These are phyloP conservation scores for Hirsutella minnesotensis DNA, from an alignment of 2,329 filamentous ascomycete genomes.

Conservation along the genomic window DNA sequence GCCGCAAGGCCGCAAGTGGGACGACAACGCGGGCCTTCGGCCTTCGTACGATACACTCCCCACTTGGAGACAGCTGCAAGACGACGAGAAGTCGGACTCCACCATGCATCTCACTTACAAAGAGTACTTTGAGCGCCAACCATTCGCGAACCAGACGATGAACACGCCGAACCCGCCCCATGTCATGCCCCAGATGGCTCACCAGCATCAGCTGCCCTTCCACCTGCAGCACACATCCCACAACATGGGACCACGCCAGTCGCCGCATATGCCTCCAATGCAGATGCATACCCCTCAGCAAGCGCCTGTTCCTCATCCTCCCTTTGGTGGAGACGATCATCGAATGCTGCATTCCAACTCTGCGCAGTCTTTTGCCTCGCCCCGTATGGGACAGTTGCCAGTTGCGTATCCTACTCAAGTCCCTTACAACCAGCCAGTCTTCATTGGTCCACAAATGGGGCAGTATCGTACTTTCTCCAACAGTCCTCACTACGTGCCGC, in stretches of 20 bases:
- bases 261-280: slow-evolving; percentile 66
- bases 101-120: slow-evolving; percentile 58
- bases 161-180: slow-evolving; percentile 60
- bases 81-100: slow-evolving; percentile 58
- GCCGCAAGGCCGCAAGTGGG: slow-evolving; percentile 47
- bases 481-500: slow-evolving; percentile 57
- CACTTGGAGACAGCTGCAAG: slow-evolving; percentile 65
- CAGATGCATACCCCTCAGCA: slow-evolving; percentile 67
- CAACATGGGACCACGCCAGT: slow-evolving; percentile 54
- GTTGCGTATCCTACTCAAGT: slow-evolving; percentile 62
- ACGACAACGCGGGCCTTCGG: slow-evolving; percentile 70
- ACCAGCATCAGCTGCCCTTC: slow-evolving; percentile 73
- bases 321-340: slow-evolving; percentile 69
- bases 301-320: slow-evolving; percentile 49
- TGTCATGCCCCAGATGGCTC: slow-evolving; percentile 60
- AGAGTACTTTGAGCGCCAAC: slow-evolving; percentile 64
- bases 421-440: slow-evolving; percentile 61
- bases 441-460: slow-evolving; percentile 59
- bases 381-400: slow-evolving; percentile 59
- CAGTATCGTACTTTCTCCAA: slow-evolving; percentile 62
- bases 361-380: slow-evolving; percentile 75
- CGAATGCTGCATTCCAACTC: slow-evolving; percentile 83
- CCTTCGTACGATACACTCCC: slow-evolving; percentile 75
- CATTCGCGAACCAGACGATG: slow-evolving; percentile 42
- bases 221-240: slow-evolving; percentile 68